These are phyloP conservation scores for Kazachstania africana DNA, from an alignment of 805 yeast species.

Conservation along the genomic window DNA sequence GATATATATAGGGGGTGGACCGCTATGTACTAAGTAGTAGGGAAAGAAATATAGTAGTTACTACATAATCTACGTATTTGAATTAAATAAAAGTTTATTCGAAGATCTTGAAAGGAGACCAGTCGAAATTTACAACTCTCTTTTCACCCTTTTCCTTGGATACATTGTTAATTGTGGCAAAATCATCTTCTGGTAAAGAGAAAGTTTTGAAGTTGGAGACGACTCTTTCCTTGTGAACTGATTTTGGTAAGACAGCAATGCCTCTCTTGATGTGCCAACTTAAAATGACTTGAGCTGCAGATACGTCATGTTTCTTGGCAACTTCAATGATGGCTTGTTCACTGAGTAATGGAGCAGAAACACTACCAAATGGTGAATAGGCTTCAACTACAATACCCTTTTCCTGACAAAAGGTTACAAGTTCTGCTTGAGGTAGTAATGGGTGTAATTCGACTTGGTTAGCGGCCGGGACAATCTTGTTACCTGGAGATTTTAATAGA, in stretches of 20 bases:
- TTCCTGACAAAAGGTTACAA: conserved; percentile 38
- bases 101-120: conserved; percentile 18
- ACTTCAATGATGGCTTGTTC: conserved; percentile 33
- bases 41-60: too few relatives aligned
- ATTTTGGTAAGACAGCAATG: conserved; percentile 41
- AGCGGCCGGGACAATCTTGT: conserved; percentile 49
- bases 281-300: conserved; percentile 40
- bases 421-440: conserved; percentile 50
- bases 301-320: conserved; percentile 30
- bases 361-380: conserved; percentile 66
- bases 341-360: conserved; percentile 39
- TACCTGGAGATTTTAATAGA: conserved; percentile 37
- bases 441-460: conserved; percentile 76
- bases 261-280: conserved; percentile 53
- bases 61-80: too few relatives aligned
- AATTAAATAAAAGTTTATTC: too few relatives aligned
- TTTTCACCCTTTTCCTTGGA: conserved; percentile 21
- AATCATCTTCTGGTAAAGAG: conserved; percentile 28
- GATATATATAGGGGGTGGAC: too few relatives aligned
- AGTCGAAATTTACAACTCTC: conserved; percentile 21
- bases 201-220: conserved; percentile 25
- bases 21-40: too few relatives aligned
- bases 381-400: conserved; percentile 56
- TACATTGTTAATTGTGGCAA: conserved; percentile 19
- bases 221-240: conserved; percentile 34